phyloP scores from a whole-genome alignment of 1,284 basidiomycete species.

The Ceratobasidium sp. region DNA sequence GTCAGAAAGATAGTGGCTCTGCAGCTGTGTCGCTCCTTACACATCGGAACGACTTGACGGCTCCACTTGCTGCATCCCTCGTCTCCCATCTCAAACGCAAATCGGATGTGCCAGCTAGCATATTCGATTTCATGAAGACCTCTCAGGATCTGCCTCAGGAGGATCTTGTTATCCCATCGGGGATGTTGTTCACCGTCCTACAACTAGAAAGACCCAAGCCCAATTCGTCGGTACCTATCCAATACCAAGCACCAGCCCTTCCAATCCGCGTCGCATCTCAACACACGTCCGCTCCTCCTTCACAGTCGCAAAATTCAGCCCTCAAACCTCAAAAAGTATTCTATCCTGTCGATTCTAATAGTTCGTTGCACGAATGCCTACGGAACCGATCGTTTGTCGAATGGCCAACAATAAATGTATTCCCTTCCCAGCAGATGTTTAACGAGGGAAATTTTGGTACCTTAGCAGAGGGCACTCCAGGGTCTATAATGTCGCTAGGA shows the following conservation, averaged over 20 bases:
- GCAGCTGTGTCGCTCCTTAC: slow-evolving; percentile 66
- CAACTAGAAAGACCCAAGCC: slow-evolving; percentile 47
- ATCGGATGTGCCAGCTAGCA: slow-evolving; percentile 17
- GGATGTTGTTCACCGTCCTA: slow-evolving; percentile 47
- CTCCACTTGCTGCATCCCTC: slow-evolving; percentile 59
- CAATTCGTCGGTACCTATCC: not conserved
- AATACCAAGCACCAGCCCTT: slow-evolving; percentile 39
- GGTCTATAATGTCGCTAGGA: slow-evolving; percentile 60
- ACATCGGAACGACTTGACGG: slow-evolving; percentile 70
- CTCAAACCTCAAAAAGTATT: slow-evolving; percentile 59
- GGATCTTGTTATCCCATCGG: slow-evolving; percentile 8
- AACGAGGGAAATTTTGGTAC: slow-evolving; percentile 68
- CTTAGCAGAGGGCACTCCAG: slow-evolving; percentile 64
- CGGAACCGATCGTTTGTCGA: slow-evolving; percentile 78
- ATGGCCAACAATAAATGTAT: slow-evolving; percentile 82
- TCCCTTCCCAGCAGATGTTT: slow-evolving; percentile 69
- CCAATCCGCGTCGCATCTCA: slow-evolving; percentile 10
- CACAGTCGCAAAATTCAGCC: slow-evolving; percentile 32
- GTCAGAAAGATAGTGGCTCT: slow-evolving; percentile 57
- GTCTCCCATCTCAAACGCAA: slow-evolving; percentile 38
- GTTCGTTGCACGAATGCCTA: slow-evolving; percentile 66
- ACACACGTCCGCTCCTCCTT: slow-evolving; percentile 50
- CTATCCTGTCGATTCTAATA: slow-evolving; percentile 68
- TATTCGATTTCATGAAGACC: slow-evolving; percentile 61
- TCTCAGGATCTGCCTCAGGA: slow-evolving; percentile 49